phyloP scores from a whole-genome alignment of 176 grass and related monocot genomes.

The Tillandsia leiboldiana region DNA sequence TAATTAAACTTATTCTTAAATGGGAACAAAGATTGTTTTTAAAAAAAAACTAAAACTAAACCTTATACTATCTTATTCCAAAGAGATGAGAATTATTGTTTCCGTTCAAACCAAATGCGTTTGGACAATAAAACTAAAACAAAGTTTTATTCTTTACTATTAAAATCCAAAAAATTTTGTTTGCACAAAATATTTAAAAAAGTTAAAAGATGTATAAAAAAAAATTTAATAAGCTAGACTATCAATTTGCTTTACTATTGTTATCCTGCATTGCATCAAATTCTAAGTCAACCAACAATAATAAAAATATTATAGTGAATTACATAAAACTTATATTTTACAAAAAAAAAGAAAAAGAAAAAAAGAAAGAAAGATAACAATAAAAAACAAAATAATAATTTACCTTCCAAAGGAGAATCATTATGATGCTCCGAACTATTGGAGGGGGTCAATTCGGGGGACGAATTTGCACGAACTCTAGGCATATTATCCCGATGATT shows the following conservation, averaged over 20 bases:
- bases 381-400: neutral
- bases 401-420: constrained; percentile 7
- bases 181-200: neutral
- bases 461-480: neutral
- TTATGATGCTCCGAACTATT: neutral
- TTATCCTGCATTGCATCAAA: no score
- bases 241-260: no score
- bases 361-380: neutral
- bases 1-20: no score
- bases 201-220: neutral
- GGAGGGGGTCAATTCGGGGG: neutral
- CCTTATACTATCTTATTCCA: no score
- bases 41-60: no score
- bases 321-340: neutral
- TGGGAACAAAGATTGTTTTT: no score
- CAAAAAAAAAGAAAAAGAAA: no score
- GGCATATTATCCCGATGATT: neutral
- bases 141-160: no score
- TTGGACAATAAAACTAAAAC: no score
- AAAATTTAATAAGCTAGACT: neutral
- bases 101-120: no score
- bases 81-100: no score
- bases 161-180: no score
- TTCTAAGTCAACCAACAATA: neutral
- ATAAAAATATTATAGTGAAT: neutral